Evolutionary conservation across 2,329 filamentous ascomycete genomes (phyloP), one percentile per base, ranked within the genome.

Genomic region (Neocucurbitaria cava): DNA sequence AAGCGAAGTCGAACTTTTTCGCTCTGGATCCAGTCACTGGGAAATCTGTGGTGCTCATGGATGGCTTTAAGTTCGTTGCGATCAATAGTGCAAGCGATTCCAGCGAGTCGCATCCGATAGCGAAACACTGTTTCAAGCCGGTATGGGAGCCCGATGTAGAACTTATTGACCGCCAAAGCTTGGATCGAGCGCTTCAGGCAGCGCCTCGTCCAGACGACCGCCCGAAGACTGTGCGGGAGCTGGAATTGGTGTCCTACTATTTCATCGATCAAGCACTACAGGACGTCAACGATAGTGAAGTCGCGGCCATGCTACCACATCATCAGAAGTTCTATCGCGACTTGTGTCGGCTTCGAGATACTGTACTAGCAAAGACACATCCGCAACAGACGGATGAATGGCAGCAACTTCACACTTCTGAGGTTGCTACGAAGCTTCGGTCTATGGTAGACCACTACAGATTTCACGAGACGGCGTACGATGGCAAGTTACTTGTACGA

Each of bases 321-420:
- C 55, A 61, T 30, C 55, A 52, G 23, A 53, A 44, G 24, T 58
- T 61, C 41, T 58, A 58, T 28, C 31, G 15, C 1, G 49, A 56
- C 38, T 38, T 61, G 20, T 49, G 46, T 17, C 38, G 49, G 49
- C n/a, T 61, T 0, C 52, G 52, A 17, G 35, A 50, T 5, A 23
- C 42, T 11, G 55, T 61, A 10, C 9, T 50, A 13, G 7, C 17
- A 1, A 49, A 52, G 18, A 42, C 42, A 23, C 57, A 60, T 47
- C 57, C 54, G 2, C 54, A 57, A n/a, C 58, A 61, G 24, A 61
- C 51, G n/a, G 49, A 55, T 2, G 54, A 58, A 9, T 61, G 58
- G 58, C 51, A 61, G 24, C 41, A 49, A 3, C 46, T 61, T 1
- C 49, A 51, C 13, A 49, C 13, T 17, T 15, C 39, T 1, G 52